phyloP scores from a whole-genome alignment of 2,329 filamentous ascomycete species.

The Nigrograna mackinnonii region DNA sequence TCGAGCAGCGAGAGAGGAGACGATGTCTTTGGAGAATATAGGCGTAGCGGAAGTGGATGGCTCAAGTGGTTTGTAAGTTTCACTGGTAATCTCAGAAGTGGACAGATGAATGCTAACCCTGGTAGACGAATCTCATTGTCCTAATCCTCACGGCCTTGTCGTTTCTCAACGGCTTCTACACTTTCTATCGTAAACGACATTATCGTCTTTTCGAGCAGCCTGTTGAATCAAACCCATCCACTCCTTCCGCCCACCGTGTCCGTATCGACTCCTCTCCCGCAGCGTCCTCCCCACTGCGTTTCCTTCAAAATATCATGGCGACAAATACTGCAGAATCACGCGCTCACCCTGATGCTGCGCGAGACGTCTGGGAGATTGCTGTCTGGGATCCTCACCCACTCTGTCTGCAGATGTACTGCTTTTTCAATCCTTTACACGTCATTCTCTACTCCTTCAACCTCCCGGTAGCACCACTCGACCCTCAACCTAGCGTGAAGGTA shows the following conservation, averaged over 20 bases:
- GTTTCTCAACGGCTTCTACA: constrained; percentile 77
- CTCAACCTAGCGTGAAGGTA: constrained; percentile 82
- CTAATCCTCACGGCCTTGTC: constrained; percentile 70
- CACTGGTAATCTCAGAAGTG: no score
- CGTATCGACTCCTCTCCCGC: constrained; percentile 82
- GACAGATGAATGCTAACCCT: no score
- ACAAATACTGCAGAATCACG: constrained; percentile 75
- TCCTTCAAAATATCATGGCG: constrained; percentile 67
- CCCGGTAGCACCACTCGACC: constrained; percentile 74
- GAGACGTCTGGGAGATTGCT: constrained; percentile 92
- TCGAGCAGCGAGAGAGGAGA: constrained; percentile 60
- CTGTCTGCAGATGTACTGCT: constrained; percentile 78
- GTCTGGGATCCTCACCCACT: constrained; percentile 93
- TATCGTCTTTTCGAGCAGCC: constrained; percentile 91
- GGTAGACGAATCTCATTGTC: constrained; percentile 63
- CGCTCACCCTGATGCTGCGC: constrained; percentile 77
- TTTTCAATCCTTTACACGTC: constrained; percentile 94
- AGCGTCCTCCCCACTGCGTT: constrained; percentile 76
- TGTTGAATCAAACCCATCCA: constrained; percentile 75
- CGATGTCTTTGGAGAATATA: constrained; percentile 82
- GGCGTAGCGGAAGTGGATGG: constrained; percentile 62
- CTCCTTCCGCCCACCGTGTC: constrained; percentile 86
- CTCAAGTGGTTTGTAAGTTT: constrained; percentile 64
- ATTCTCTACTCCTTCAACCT: constrained; percentile 87
- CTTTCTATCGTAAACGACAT: constrained; percentile 77